Conservation (phyloP, 2,329 filamentous ascomycete genomes). For the Penicillium sp. region DNA sequence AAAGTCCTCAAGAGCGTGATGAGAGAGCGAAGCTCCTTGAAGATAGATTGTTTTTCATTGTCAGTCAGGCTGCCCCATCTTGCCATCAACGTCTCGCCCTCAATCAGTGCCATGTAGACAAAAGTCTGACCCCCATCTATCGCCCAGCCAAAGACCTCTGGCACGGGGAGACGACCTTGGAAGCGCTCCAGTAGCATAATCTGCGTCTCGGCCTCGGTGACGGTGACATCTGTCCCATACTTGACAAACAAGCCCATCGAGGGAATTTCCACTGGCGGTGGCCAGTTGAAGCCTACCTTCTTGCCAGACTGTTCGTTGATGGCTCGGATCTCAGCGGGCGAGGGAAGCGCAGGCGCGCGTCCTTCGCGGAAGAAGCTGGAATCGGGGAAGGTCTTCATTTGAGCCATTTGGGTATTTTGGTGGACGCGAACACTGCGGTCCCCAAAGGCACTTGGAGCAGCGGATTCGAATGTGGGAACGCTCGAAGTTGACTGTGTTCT, state of each 20-base stretch:
- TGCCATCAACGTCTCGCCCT: slow-evolving; percentile 21
- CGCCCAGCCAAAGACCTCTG: slow-evolving; percentile 27
- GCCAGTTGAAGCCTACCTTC: slow-evolving; percentile 23
- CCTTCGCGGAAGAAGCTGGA: slow-evolving; percentile 16
- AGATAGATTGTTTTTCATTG: slow-evolving; percentile 28
- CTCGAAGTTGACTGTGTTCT: too few species aligned
- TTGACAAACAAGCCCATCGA: slow-evolving; percentile 37
- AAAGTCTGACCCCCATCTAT: slow-evolving; percentile 23
- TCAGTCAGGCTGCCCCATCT: slow-evolving; percentile 25
- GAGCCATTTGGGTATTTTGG: too few species aligned
- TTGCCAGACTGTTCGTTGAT: slow-evolving; percentile 25
- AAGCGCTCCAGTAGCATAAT: slow-evolving; percentile 27
- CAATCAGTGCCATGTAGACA: slow-evolving; percentile 29
- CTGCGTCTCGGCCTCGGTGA: slow-evolving; percentile 32
- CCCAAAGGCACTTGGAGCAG: too few species aligned
- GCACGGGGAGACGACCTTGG: slow-evolving; percentile 24
- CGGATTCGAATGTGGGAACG: too few species aligned
- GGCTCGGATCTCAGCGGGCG: slow-evolving; percentile 30
- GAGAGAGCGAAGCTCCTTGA: slow-evolving; percentile 29
- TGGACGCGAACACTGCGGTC: too few species aligned
- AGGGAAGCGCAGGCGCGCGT: slow-evolving; percentile 24
- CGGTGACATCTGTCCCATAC: slow-evolving; percentile 33
- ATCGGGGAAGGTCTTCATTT: slow-evolving; percentile 8
- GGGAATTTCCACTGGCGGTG: slow-evolving; percentile 33
- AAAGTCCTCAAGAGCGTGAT: slow-evolving; percentile 24